Conservation (phyloP, 2,329 filamentous ascomycete species). For the Emmonsia crescens region DNA sequence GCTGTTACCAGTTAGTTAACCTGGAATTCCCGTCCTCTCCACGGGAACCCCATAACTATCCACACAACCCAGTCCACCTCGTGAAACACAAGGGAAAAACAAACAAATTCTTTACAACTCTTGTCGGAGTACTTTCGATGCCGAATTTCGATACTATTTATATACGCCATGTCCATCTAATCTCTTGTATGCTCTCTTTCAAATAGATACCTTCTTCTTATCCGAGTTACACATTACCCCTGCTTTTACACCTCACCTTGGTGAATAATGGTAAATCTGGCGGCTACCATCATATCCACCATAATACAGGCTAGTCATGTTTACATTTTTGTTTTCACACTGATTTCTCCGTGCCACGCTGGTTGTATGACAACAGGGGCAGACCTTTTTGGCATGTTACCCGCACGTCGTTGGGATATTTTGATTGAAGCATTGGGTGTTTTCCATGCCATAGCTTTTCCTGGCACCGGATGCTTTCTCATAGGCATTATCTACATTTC, state of each 20-base stretch:
- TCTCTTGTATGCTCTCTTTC: background rate
- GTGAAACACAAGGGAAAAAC: background rate
- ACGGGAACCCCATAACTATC: background rate
- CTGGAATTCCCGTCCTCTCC: background rate
- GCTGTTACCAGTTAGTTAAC: background rate
- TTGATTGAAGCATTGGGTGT: background rate
- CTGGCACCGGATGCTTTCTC: background rate
- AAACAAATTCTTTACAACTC: background rate
- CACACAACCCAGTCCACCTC: background rate
- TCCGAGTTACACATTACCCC: background rate
- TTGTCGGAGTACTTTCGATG: background rate
- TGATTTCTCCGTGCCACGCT: background rate
- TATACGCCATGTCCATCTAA: background rate
- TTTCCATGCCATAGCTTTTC: background rate
- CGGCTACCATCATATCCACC: background rate
- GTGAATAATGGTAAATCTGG: background rate
- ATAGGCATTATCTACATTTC: background rate
- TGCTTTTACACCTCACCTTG: background rate
- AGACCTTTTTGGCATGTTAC: background rate
- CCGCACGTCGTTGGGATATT: background rate
- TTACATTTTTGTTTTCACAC: background rate
- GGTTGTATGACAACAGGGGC: slow-evolving; percentile 3
- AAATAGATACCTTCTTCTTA: background rate
- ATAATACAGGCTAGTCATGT: background rate
- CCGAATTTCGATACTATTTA: background rate